phyloP scores from a whole-genome alignment of 495 filamentous ascomycete species.

The Penicillium bovifimosum region DNA sequence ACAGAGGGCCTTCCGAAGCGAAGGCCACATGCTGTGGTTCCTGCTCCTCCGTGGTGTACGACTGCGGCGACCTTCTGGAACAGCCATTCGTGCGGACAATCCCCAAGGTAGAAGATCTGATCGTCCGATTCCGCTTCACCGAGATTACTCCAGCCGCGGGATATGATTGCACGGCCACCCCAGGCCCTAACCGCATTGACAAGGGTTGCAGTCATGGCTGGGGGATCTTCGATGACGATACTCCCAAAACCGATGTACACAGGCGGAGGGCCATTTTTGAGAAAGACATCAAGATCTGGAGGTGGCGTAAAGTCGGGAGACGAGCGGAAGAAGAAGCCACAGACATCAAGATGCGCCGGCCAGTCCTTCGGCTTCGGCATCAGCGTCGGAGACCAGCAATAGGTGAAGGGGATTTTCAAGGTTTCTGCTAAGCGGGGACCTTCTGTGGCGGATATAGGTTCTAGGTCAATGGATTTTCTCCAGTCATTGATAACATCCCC shows the following conservation, averaged over 20 bases:
- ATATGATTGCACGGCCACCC: constrained; percentile 50
- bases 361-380: constrained; percentile 56
- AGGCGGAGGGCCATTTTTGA: constrained; percentile 46
- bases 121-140: constrained; percentile 37
- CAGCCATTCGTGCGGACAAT: constrained; percentile 58
- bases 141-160: constrained; percentile 54
- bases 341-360: constrained; percentile 43
- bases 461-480: constrained; percentile 41
- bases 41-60: constrained; percentile 57
- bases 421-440: constrained; percentile 24
- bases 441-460: constrained; percentile 31
- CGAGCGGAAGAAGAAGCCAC: constrained; percentile 53
- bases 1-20: constrained; percentile 47
- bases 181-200: constrained; percentile 45
- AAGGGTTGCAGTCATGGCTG: constrained; percentile 43
- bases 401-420: constrained; percentile 52
- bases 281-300: constrained; percentile 43
- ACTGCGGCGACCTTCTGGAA: constrained; percentile 55
- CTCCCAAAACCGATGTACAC: constrained; percentile 61
- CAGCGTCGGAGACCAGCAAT: constrained; percentile 54
- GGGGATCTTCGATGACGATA: constrained; percentile 55
- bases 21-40: constrained; percentile 56
- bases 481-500: constrained; percentile 52
- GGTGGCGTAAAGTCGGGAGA: constrained; percentile 42
- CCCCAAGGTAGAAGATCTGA: constrained; percentile 48